Conservation (phyloP, 495 filamentous ascomycete genomes). For the Halenospora varia region DNA sequence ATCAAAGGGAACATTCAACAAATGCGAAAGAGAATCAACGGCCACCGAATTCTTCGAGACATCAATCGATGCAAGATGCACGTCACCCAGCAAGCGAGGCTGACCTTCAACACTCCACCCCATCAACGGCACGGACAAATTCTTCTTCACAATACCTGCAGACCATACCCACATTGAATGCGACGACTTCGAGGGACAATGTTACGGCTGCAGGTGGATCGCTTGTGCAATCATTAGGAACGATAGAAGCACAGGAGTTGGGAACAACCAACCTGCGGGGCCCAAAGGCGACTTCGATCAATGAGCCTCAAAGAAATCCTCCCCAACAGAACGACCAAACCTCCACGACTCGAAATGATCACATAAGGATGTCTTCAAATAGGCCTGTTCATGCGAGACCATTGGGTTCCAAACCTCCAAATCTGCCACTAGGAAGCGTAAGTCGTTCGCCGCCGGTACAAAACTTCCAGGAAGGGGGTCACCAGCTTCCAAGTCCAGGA, state of each 20-base stretch:
- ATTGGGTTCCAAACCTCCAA: background rate
- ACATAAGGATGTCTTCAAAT: background rate
- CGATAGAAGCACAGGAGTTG: background rate
- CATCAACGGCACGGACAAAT: background rate
- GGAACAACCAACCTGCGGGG: background rate
- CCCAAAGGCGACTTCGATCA: background rate
- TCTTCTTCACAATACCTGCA: background rate
- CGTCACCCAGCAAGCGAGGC: background rate
- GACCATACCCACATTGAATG: too few species aligned
- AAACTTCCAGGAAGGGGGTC: background rate
- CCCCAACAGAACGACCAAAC: too few species aligned
- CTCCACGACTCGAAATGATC: background rate
- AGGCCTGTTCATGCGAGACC: background rate
- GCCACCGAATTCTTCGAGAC: background rate
- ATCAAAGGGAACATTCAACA: constrained; percentile 8
- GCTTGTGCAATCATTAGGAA: background rate
- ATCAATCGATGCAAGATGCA: background rate
- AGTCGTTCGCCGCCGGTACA: background rate
- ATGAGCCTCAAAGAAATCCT: background rate
- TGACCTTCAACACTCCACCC: background rate
- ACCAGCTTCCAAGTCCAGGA: background rate
- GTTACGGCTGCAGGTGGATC: background rate
- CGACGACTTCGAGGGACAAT: background rate
- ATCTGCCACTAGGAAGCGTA: background rate
- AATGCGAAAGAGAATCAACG: constrained; percentile 4